phyloP scores from a whole-genome alignment of 148 eudicot species.

The Cornus florida region DNA sequence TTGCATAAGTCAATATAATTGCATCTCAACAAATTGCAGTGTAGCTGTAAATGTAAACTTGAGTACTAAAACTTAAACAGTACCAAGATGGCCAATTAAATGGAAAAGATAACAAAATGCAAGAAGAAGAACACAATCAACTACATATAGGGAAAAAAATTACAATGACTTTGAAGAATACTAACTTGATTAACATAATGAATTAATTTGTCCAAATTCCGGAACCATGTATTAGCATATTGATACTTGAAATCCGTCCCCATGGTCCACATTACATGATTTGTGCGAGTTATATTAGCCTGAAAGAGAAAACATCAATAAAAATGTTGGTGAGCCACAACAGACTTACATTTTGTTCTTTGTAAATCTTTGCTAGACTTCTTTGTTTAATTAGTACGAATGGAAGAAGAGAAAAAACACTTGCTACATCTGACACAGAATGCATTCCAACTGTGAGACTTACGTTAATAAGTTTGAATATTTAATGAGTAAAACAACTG shows the following conservation, averaged over 20 bases:
- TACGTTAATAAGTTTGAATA: neutral
- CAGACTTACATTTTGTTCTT: neutral
- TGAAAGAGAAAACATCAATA: conserved; percentile 30
- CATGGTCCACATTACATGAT: conserved; percentile 99
- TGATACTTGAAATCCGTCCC: conserved; percentile 98
- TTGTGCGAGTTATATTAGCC: conserved; percentile 94
- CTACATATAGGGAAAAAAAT: neutral
- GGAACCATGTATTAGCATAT: conserved; percentile 88
- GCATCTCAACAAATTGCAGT: neutral
- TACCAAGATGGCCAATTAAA: neutral
- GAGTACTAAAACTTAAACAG: neutral
- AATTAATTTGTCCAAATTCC: conserved; percentile 94
- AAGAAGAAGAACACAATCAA: neutral
- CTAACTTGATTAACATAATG: conserved; percentile 85
- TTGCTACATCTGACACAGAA: neutral
- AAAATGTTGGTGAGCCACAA: neutral
- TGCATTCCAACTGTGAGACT: neutral
- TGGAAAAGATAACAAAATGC: neutral
- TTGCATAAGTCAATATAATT: no score
- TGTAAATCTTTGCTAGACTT: neutral
- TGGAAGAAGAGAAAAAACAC: neutral
- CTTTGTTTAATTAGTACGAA: neutral
- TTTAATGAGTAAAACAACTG: neutral
- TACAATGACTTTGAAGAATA: conserved; percentile 3
- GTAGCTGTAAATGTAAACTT: neutral